A percentile compares a stretch with the other conserved stretches of the same genome.
Conservation (phyloP, 1,139 yeast genomes). For the Zygosaccharomyces sapae region DNA sequence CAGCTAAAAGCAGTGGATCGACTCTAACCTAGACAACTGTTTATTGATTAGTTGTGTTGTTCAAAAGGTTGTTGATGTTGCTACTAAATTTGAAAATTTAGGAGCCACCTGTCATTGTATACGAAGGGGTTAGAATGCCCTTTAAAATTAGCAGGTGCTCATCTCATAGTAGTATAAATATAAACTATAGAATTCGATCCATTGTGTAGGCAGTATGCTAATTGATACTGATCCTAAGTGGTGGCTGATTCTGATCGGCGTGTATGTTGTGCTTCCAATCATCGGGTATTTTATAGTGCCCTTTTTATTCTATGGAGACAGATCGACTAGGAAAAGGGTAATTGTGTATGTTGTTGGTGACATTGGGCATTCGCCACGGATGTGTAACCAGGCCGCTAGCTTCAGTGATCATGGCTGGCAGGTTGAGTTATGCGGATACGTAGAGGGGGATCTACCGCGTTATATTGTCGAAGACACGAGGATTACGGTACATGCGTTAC, state of each 20-base stretch:
- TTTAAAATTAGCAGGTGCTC: too few relatives aligned
- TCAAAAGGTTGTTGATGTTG: background rate
- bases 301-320: conserved; percentile 31
- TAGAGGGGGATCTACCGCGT: conserved; percentile 53
- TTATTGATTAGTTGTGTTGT: background rate
- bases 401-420: conserved; percentile 63
- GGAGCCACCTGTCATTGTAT: background rate
- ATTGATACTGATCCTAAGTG: conserved; percentile 18
- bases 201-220: conserved; percentile 6
- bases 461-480: conserved; percentile 49
- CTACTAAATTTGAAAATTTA: background rate
- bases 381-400: conserved; percentile 85
- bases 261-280: conserved; percentile 40
- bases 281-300: conserved; percentile 38
- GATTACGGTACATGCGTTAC: conserved; percentile 48
- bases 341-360: conserved; percentile 87
- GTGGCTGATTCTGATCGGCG: conserved; percentile 30
- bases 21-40: background rate
- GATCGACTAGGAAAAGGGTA: conserved; percentile 47
- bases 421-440: conserved; percentile 84
- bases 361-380: conserved; percentile 91
- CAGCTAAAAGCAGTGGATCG: background rate
- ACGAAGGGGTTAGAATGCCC: too few relatives aligned
- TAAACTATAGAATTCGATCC: background rate
- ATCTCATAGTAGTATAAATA: background rate